Conservation (phyloP, 2,329 filamentous ascomycete species). For the Colletotrichum sp. region DNA sequence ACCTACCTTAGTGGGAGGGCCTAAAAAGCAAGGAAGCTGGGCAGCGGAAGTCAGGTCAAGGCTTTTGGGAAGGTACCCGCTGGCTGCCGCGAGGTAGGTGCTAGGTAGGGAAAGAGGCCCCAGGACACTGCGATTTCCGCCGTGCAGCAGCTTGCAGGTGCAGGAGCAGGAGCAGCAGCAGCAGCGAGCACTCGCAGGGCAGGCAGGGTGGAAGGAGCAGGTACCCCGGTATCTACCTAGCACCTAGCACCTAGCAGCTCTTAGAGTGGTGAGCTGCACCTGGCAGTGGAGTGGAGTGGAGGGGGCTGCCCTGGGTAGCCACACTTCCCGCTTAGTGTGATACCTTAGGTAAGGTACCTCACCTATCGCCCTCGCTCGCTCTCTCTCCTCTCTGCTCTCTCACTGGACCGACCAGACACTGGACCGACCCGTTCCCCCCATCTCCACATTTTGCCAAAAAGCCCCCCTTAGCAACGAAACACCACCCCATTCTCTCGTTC, state of each 20-base stretch:
- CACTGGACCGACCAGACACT: not conserved
- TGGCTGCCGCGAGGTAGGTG: not conserved
- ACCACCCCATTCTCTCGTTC: constrained; percentile 22
- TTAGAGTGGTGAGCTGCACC: not conserved
- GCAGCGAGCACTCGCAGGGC: not conserved
- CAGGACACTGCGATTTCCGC: not conserved
- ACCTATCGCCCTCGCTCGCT: constrained; percentile 9
- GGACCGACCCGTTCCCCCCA: constrained; percentile 18
- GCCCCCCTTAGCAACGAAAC: constrained; percentile 23
- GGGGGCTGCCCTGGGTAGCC: not conserved
- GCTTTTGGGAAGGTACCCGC: not conserved
- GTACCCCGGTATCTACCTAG: not conserved
- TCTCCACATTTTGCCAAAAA: constrained; percentile 23
- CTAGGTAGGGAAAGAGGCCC: not conserved
- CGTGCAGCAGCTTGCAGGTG: not conserved
- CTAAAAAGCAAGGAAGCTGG: not conserved
- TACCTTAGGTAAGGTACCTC: not conserved
- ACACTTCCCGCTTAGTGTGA: not conserved
- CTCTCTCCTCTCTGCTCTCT: constrained; percentile 8
- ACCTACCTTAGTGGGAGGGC: not conserved
- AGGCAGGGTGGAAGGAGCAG: not conserved
- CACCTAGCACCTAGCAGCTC: not conserved
- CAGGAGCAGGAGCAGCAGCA: not conserved
- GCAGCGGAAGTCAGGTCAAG: not conserved
- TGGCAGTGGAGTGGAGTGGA: not conserved